Percentiles rank a stretch among this genome's conserved stretches.
Evolutionary conservation across 208 protist genomes (phyloP).

Genomic region (Herpetomonas samuelpessoai): DNA sequence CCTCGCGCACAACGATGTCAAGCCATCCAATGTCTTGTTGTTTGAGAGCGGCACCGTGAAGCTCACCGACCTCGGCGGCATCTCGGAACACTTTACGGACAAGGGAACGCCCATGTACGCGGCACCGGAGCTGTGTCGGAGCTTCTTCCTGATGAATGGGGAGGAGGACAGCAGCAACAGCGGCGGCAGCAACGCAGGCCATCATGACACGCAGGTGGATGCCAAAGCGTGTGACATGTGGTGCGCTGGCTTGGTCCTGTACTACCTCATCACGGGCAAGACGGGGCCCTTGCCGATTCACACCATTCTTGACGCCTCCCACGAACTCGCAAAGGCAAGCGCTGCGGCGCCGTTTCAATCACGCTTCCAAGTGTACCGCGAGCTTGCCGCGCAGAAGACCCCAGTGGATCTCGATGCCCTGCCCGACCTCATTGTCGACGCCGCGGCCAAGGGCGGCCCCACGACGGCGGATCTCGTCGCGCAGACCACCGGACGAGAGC

Average conservation of each 20-base stretch:
- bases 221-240: slow-evolving; percentile 73
- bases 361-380: slow-evolving; percentile 70
- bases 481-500: no score
- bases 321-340: background rate
- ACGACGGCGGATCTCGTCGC: no score
- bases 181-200: slow-evolving; percentile 9
- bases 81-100: slow-evolving; percentile 52
- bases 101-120: slow-evolving; percentile 84
- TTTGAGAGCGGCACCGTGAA: slow-evolving; percentile 75
- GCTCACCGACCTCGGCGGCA: slow-evolving; percentile 69
- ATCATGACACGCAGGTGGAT: slow-evolving; percentile 20
- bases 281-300: slow-evolving; percentile 50
- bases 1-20: slow-evolving; percentile 85
- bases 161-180: slow-evolving; percentile 8
- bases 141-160: slow-evolving; percentile 51
- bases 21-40: slow-evolving; percentile 79
- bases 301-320: no score
- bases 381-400: slow-evolving; percentile 42
- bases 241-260: slow-evolving; percentile 73
- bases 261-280: slow-evolving; percentile 69
- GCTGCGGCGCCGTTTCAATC: slow-evolving; percentile 18
- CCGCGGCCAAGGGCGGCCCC: no score
- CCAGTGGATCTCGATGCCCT: slow-evolving; percentile 50
- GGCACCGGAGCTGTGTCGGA: slow-evolving; percentile 81
- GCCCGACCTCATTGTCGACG: slow-evolving; percentile 29